Conservation (phyloP, 441 rosid species). For the Erodium texanum region DNA sequence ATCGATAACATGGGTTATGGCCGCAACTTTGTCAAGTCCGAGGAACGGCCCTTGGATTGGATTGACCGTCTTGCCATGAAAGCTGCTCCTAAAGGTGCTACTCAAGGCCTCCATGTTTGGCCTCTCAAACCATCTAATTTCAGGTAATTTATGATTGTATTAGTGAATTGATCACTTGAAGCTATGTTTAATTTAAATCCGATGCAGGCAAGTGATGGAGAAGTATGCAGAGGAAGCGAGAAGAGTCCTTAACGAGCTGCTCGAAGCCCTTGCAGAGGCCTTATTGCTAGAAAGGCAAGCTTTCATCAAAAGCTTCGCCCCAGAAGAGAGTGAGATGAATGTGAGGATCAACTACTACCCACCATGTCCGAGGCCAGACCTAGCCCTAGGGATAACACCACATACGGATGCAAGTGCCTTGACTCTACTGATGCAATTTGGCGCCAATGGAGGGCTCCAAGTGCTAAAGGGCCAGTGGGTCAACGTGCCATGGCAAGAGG, state of each 20-base stretch:
- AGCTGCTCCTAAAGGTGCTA: conserved; percentile 15
- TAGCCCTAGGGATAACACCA: conserved; percentile 16
- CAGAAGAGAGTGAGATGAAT: conserved; percentile 14
- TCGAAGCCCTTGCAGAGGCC: conserved; percentile 16
- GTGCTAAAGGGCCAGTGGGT: conserved; percentile 11
- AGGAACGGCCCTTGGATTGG: conserved; percentile 21
- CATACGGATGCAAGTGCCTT: conserved; percentile 19
- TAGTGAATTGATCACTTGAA: too few species aligned
- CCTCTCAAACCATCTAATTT: conserved; percentile 22
- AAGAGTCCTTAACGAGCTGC: conserved; percentile 16
- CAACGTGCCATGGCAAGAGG: conserved; percentile 9
- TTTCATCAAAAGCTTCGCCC: conserved; percentile 11
- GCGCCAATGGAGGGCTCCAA: conserved; percentile 14
- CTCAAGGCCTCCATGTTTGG: conserved; percentile 19
- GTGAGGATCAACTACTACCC: conserved; percentile 20
- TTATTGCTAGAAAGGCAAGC: conserved; percentile 14
- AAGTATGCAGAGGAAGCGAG: conserved; percentile 7
- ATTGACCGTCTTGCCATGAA: conserved; percentile 21
- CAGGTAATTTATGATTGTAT: conserved; percentile 13
- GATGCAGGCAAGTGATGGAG: conserved; percentile 17
- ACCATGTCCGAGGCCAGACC: conserved; percentile 22
- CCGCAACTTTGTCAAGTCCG: conserved; percentile 23
- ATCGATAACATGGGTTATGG: conserved; percentile 24
- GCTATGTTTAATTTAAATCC: too few species aligned
- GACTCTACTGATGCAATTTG: conserved; percentile 16